These are phyloP conservation scores for Candida sphagnicola DNA, from an alignment of 805 yeast species.

Conservation along the genomic window DNA sequence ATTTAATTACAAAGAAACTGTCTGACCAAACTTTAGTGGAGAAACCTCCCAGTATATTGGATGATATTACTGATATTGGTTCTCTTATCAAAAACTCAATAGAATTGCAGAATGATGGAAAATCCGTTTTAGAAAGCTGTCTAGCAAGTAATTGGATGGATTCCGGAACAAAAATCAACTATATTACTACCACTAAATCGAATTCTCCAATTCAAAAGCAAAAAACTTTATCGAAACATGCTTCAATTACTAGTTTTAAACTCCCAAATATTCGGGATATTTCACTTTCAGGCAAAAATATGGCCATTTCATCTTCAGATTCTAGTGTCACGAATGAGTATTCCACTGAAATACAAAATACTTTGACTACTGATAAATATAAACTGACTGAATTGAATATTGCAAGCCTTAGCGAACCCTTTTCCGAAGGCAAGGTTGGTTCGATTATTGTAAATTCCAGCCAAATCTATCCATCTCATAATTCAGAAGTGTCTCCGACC, in stretches of 20 bases:
- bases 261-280: not conserved
- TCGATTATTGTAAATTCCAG: no score
- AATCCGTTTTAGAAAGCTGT: constrained; percentile 9
- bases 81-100: constrained; percentile 9
- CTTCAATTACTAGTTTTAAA: not conserved
- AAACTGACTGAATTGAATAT: no score
- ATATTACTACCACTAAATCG: not conserved
- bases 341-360: not conserved
- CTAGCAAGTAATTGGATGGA: constrained; percentile 19
- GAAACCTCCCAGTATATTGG: constrained; percentile 2
- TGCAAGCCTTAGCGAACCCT: no score
- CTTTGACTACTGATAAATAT: no score
- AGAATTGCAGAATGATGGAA: constrained; percentile 5
- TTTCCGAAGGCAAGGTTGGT: no score
- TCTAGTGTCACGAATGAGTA: no score
- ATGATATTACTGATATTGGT: constrained; percentile 6
- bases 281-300: not conserved
- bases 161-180: constrained; percentile 9
- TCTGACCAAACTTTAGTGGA: constrained; percentile 14
- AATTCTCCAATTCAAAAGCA: not conserved
- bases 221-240: not conserved
- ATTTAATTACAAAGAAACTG: constrained; percentile 8
- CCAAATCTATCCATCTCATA: not conserved
- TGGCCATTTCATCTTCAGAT: no score
- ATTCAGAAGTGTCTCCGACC: not conserved